A percentile compares a stretch with the other conserved stretches of the same genome.
phyloP scores from a whole-genome alignment of 2,329 filamentous ascomycete genomes.

The Beauveria rudraprayagi region DNA sequence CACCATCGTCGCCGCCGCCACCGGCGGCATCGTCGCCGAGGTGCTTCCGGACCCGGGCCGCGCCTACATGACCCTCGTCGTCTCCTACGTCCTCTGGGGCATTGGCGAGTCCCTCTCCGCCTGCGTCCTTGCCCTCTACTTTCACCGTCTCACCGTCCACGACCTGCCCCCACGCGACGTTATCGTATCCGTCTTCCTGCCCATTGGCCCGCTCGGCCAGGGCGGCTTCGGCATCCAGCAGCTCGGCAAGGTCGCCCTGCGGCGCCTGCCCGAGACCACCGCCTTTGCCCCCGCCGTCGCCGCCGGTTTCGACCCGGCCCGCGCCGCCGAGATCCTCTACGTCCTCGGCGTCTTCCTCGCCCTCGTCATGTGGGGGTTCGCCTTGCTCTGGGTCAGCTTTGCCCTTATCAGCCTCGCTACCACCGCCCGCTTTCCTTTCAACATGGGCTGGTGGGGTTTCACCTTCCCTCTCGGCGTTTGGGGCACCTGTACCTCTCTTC shows the following conservation, averaged over 20 bases:
- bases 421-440: conserved; percentile 34
- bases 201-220: conserved; percentile 58
- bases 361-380: conserved; percentile 38
- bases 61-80: conserved; percentile 54
- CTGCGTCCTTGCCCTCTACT: conserved; percentile 59
- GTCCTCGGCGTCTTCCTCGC: conserved; percentile 43
- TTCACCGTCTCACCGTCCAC: conserved; percentile 58
- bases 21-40: conserved; percentile 56
- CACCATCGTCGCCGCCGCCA: conserved; percentile 56
- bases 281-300: conserved; percentile 33
- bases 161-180: conserved; percentile 58
- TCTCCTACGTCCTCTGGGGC: conserved; percentile 61
- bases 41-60: conserved; percentile 46
- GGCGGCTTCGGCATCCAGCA: conserved; percentile 53
- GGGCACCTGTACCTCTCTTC: conserved; percentile 31
- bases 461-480: conserved; percentile 40
- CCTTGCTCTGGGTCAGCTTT: conserved; percentile 35
- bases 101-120: conserved; percentile 51
- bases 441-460: conserved; percentile 41
- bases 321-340: conserved; percentile 42
- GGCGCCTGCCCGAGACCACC: conserved; percentile 29
- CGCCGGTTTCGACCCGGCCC: conserved; percentile 23
- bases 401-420: conserved; percentile 33
- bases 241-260: conserved; percentile 39
- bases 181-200: conserved; percentile 60